Base-by-base conservation (phyloP, 352 stramenopile genomes). In the Globisporangium middletonii region DNA sequence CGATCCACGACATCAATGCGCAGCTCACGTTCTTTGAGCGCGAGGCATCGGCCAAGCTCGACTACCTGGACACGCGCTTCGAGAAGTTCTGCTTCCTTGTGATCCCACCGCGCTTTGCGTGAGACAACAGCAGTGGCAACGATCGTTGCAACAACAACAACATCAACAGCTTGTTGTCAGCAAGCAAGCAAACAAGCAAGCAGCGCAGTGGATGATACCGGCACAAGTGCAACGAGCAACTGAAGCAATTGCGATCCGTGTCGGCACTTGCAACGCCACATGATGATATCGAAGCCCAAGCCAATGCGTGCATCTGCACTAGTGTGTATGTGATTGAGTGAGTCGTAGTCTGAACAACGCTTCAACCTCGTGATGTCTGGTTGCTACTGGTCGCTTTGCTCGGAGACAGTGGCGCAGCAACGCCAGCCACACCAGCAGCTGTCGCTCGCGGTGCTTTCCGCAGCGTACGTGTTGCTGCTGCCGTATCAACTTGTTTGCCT, bases 11-110 rank as follows among this genome's bases (percentile, higher is more conserved):
- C 27, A 57, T 85, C 52, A 75, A 69, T 59, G 58, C 58, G 28
- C 76, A 87, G 41, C 55, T 89, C 16, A 63, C 64, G 44, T 67
- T 60, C 26, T 87, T 87, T 65, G 76, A 86, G 58, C 65, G 63
- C 0, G 69, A 81, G 5, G 77, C 88, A 60, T 55, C 55, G 15
- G 27, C 59, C 50, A 89, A 89, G 47, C 63, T 89, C 27, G 73
- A 89, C 56, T 67, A 75, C 62, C 57, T 92, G 56, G 82, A 89
- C 47, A 60, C 79, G 43, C 76, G 82, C 28, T 72, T 92, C 16
- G 55, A 78, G 51, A 89, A 83, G 50, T 59, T 89, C 26, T 74
- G 75, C 59, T 79, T 69, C 27, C 50, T 72, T 15, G 63, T 76
- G 41, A 65, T 86, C 3, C 60, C 75, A 4, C 60, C 70, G 18